A percentile compares a stretch with the other conserved stretches of the same genome.
These are phyloP conservation scores for Syzygium jambos DNA, from an alignment of 345 rosid genomes.

Conservation along the genomic window DNA sequence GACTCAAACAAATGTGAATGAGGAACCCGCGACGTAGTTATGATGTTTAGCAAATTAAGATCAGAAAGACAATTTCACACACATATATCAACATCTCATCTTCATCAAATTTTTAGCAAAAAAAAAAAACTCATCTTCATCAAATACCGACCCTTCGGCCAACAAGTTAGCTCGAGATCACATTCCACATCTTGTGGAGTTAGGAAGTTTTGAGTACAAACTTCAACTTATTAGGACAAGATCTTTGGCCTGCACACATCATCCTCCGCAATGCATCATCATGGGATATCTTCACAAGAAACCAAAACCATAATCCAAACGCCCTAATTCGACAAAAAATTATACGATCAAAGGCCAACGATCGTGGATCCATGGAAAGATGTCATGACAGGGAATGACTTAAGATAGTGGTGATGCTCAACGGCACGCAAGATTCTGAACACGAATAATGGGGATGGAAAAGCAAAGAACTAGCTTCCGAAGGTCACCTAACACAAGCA, in stretches of 20 bases:
- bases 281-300: background rate
- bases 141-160: background rate
- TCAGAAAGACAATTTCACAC: background rate
- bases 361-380: background rate
- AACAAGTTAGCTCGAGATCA: background rate
- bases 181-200: background rate
- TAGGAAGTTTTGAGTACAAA: background rate
- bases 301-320: background rate
- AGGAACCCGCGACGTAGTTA: background rate
- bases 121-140: background rate
- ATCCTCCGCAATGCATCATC: background rate
- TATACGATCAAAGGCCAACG: background rate
- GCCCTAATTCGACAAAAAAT: background rate
- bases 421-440: background rate
- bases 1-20: background rate
- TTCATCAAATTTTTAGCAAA: no score
- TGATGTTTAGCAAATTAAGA: background rate
- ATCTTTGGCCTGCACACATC: background rate
- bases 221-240: background rate
- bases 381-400: background rate
- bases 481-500: background rate
- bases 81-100: background rate
- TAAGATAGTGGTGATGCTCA: background rate
- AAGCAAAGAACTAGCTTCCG: background rate
- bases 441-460: background rate